Conservation (phyloP, 345 rosid genomes). For the Boechera retrofracta region DNA sequence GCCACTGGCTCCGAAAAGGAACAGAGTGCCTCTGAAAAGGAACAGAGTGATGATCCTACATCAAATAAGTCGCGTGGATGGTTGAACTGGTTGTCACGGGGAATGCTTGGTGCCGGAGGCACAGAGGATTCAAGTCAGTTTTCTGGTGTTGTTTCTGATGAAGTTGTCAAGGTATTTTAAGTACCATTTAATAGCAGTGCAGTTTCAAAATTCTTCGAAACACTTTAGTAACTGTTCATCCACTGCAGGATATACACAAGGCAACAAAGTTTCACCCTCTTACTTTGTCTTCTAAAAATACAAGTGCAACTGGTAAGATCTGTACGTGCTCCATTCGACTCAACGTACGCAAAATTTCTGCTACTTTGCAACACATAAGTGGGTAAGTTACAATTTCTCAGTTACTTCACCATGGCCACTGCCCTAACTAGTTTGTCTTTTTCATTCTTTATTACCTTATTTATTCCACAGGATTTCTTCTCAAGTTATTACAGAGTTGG, state of each 20-base stretch:
- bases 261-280: conserved; percentile 80
- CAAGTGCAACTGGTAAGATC: conserved; percentile 54
- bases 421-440: neutral
- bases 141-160: conserved; percentile 93
- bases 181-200: conserved; percentile 21
- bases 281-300: conserved; percentile 48
- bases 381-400: conserved; percentile 33
- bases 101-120: conserved; percentile 99
- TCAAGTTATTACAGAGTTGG: conserved; percentile 59
- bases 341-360: conserved; percentile 58
- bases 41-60: conserved; percentile 59
- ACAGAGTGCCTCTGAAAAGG: conserved; percentile 56
- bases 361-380: conserved; percentile 59
- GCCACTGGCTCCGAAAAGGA: conserved; percentile 55
- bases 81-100: conserved; percentile 96
- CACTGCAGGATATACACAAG: conserved; percentile 83
- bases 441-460: conserved; percentile 25
- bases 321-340: conserved; percentile 62
- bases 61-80: conserved; percentile 79
- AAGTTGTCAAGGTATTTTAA: conserved; percentile 78
- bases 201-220: conserved; percentile 19
- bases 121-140: conserved; percentile 92
- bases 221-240: conserved; percentile 28
- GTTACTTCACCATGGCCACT: conserved; percentile 13
- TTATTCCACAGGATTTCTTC: conserved; percentile 54